Evolutionary conservation across 1,139 yeast species (phyloP).

Genomic region (Kluyveromyces marxianus): DNA sequence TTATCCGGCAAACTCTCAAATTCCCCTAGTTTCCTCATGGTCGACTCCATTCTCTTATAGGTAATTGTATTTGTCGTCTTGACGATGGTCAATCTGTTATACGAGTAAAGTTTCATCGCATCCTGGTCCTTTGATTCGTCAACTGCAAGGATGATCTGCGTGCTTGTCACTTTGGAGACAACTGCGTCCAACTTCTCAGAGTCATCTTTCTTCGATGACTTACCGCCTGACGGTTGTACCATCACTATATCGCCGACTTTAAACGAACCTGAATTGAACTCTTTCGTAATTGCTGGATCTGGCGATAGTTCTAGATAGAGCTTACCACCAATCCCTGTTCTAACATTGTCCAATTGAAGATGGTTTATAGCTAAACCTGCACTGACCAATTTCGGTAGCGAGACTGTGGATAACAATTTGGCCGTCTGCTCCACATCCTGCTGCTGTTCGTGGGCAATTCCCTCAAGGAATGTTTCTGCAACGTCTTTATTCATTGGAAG

Average conservation of each 20-base stretch:
- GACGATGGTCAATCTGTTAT: constrained; percentile 49
- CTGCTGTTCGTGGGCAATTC: constrained; percentile 49
- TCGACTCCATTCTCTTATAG: constrained; percentile 71
- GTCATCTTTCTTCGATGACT: constrained; percentile 13
- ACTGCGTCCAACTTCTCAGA: constrained; percentile 21
- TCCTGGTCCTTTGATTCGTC: constrained; percentile 48
- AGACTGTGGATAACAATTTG: constrained; percentile 40
- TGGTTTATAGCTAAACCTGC: constrained; percentile 73
- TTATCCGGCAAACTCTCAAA: constrained; percentile 28
- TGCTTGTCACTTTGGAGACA: constrained; percentile 36
- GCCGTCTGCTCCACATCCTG: constrained; percentile 54
- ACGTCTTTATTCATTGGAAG: constrained; percentile 27
- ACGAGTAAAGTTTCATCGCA: constrained; percentile 34
- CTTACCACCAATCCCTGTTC: constrained; percentile 79
- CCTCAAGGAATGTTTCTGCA: constrained; percentile 41
- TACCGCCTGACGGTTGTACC: constrained; percentile 27
- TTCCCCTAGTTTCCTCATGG: constrained; percentile 62
- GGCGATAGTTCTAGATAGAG: constrained; percentile 54
- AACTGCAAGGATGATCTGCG: constrained; percentile 49
- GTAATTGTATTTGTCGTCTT: constrained; percentile 64
- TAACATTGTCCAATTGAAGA: constrained; percentile 48
- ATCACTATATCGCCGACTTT: constrained; percentile 72
- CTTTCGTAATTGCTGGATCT: constrained; percentile 47
- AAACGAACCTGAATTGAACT: constrained; percentile 51
- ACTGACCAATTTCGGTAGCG: constrained; percentile 59